A percentile compares a stretch with the other conserved stretches of the same genome.
Conservation (phyloP, 306 rosid genomes). For the Fragaria nilgerrensis region DNA sequence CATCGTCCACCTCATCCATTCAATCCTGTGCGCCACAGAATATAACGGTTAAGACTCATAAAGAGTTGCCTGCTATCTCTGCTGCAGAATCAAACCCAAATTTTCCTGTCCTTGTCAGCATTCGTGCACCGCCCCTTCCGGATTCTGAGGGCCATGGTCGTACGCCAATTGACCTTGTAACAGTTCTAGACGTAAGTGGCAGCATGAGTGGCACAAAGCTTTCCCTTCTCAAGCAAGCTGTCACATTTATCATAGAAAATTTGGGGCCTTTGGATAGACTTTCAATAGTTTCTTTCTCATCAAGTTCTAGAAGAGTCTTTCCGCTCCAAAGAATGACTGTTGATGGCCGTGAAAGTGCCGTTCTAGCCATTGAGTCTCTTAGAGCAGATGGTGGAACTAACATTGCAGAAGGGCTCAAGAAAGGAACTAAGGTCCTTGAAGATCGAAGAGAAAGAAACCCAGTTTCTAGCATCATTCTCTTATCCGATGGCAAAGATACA, state of each 20-base stretch:
- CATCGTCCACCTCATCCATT: background rate
- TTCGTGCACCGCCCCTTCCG: conserved; percentile 5
- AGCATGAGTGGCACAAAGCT: conserved; percentile 36
- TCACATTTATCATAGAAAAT: conserved; percentile 32
- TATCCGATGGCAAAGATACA: conserved; percentile 25
- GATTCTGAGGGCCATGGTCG: background rate
- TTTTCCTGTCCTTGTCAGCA: background rate
- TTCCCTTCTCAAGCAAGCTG: conserved; percentile 21
- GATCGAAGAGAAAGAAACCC: conserved; percentile 23
- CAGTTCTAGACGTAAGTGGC: conserved; percentile 31
- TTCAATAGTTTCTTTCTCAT: conserved; percentile 29
- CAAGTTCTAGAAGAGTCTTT: conserved; percentile 13
- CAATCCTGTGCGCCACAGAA: background rate
- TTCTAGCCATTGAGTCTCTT: background rate
- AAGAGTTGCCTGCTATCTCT: background rate
- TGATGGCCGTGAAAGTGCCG: conserved; percentile 6
- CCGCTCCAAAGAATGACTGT: conserved; percentile 28
- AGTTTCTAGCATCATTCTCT: conserved; percentile 17
- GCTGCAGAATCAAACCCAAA: background rate
- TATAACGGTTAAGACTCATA: background rate
- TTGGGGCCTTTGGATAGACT: conserved; percentile 33
- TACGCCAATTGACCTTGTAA: conserved; percentile 32
- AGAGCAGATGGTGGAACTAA: background rate
- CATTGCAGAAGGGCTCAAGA: conserved; percentile 13
- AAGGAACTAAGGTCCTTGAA: conserved; percentile 17